phyloP scores from a whole-genome alignment of 73 alveolate genomes.

The Paramecium bursaria region DNA sequence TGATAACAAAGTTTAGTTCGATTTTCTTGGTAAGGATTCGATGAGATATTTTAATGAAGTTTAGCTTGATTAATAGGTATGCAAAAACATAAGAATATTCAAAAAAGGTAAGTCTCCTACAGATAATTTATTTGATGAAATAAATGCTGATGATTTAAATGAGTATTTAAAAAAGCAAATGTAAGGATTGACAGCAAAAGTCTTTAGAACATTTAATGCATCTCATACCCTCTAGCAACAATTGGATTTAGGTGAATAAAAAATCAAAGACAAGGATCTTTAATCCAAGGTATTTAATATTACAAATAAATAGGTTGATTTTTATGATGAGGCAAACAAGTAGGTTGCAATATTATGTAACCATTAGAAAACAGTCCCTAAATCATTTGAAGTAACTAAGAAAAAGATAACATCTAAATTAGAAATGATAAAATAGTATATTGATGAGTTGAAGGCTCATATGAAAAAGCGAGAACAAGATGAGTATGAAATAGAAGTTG shows the following conservation, averaged over 20 bases:
- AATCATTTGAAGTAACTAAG: conserved; percentile 85
- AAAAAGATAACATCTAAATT: conserved; percentile 82
- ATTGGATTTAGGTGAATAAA: conserved; percentile 65
- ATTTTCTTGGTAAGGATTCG: conserved; percentile 98
- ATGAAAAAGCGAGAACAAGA: conserved; percentile 75
- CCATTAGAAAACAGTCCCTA: conserved; percentile 96
- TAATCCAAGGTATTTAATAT: conserved; percentile 54
- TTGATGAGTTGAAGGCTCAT: conserved; percentile 78
- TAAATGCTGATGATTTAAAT: conserved; percentile 85
- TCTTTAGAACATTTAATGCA: conserved; percentile 99
- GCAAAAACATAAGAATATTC: conserved; percentile 82
- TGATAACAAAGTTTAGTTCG: conserved; percentile 86
- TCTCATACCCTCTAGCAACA: conserved; percentile 91
- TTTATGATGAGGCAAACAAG: conserved; percentile 96
- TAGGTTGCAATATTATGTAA: conserved; percentile 98
- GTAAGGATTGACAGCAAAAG: conserved; percentile 99
- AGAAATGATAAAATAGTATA: conserved; percentile 77
- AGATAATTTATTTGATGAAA: conserved; percentile 83
- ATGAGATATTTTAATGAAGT: conserved; percentile 94
- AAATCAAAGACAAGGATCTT: conserved; percentile 72
- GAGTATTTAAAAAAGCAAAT: conserved; percentile 93
- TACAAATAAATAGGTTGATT: conserved; percentile 84
- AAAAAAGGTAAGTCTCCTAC: conserved; percentile 84
- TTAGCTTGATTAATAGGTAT: conserved; percentile 81
- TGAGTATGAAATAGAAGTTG: conserved; percentile 68